A percentile compares a stretch with the other conserved stretches of the same genome.
Conservation (phyloP, 176 grass and related monocot species). For the Cenchrus americanus region DNA sequence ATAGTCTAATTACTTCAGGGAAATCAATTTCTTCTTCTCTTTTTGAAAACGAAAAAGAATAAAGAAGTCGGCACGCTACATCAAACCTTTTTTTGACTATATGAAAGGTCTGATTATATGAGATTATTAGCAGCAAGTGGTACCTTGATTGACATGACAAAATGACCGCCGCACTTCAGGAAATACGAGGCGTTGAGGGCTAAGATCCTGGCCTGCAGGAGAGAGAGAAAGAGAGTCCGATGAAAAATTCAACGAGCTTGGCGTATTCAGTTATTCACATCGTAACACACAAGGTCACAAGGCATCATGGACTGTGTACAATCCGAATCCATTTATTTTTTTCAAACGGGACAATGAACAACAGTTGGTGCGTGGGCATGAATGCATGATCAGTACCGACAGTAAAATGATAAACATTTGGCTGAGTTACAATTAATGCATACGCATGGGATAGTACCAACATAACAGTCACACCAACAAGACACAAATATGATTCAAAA, state of each 20-base stretch:
- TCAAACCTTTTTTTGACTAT: background rate
- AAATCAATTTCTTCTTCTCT: background rate
- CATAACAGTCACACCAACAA: background rate
- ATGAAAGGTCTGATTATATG: too few species aligned
- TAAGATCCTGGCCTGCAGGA: constrained; percentile 84
- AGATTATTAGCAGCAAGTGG: background rate
- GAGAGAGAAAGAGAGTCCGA: background rate
- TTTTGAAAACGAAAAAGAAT: background rate
- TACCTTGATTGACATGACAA: constrained; percentile 98
- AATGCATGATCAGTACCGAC: background rate
- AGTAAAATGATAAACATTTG: too few species aligned
- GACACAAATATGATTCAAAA: background rate
- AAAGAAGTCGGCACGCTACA: background rate
- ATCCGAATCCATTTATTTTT: background rate
- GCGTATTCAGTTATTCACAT: background rate
- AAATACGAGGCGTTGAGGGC: constrained; percentile 83
- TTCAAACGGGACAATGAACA: background rate
- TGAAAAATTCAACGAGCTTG: background rate
- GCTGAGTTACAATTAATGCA: too few species aligned
- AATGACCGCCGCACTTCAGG: constrained; percentile 85
- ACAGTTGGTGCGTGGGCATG: background rate
- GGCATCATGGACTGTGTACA: background rate
- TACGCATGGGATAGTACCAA: background rate
- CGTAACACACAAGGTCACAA: background rate
- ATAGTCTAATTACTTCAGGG: background rate